phyloP scores from a whole-genome alignment of 345 rosid genomes.

The Tarenaya hassleriana region DNA sequence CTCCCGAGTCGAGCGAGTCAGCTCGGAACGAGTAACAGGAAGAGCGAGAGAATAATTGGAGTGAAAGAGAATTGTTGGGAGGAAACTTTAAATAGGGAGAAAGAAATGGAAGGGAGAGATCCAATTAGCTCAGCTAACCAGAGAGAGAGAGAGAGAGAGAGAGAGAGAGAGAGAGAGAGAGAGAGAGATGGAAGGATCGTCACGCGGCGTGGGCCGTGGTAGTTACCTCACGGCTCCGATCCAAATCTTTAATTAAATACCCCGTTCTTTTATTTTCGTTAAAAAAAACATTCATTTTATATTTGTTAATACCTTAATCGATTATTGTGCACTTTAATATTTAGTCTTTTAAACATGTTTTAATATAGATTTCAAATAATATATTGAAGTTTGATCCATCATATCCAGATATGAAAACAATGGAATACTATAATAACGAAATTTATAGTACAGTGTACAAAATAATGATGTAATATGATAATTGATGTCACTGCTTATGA shows the following conservation, averaged over 20 bases:
- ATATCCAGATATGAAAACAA: no score
- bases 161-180: conserved; percentile 18
- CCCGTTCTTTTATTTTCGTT: background rate
- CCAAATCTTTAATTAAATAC: background rate
- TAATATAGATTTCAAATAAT: no score
- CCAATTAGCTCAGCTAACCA: conserved; percentile 15
- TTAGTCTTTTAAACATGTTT: no score
- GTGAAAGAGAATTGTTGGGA: conserved; percentile 7
- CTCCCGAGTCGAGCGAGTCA: conserved; percentile 15
- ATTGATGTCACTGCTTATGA: no score
- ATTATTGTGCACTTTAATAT: no score
- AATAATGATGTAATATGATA: no score
- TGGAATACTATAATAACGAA: no score
- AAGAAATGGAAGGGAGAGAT: conserved; percentile 27
- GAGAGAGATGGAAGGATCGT: conserved; percentile 11
- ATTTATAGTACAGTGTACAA: no score
- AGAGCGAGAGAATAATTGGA: conserved; percentile 11
- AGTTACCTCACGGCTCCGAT: conserved; percentile 31
- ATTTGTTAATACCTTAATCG: background rate
- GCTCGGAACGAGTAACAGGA: conserved; percentile 10
- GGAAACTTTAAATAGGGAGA: conserved; percentile 17
- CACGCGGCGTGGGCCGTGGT: conserved; percentile 43
- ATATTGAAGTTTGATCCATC: no score
- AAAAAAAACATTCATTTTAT: background rate
- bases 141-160: background rate